Evolutionary conservation across 116 monocot species (phyloP).

Genomic region (Papilionanthe hybrid): DNA sequence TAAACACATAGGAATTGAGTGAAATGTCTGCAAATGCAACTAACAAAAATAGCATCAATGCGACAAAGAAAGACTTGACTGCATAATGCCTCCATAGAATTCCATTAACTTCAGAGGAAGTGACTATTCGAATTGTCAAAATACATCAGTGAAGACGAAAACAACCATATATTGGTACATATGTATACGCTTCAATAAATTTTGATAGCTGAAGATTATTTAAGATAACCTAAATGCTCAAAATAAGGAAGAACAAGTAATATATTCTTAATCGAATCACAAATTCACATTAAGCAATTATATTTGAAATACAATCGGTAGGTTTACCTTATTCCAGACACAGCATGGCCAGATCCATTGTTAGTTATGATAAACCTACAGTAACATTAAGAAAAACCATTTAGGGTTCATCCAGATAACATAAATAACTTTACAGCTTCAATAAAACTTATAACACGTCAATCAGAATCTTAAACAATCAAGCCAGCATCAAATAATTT

Average conservation of each 20-base stretch:
- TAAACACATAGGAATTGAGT: no score
- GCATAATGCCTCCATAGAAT: not conserved
- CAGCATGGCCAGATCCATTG: conserved; percentile 71
- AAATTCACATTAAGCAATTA: not conserved
- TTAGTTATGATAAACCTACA: conserved; percentile 90
- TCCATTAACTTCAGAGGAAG: not conserved
- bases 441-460: not conserved
- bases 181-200: not conserved
- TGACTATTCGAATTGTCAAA: not conserved
- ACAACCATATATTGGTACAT: not conserved
- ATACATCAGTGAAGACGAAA: not conserved
- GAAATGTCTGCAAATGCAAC: no score
- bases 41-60: not conserved
- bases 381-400: conserved; percentile 5
- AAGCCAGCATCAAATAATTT: not conserved
- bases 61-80: not conserved
- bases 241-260: not conserved
- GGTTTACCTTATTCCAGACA: conserved; percentile 61
- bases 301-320: not conserved
- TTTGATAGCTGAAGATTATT: not conserved
- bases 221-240: not conserved
- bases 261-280: not conserved
- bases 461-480: not conserved
- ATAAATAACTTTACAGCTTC: not conserved
- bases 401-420: not conserved